Conservation (phyloP, 768 basidiomycete species). For the Omphalotus guepiniiformis region DNA sequence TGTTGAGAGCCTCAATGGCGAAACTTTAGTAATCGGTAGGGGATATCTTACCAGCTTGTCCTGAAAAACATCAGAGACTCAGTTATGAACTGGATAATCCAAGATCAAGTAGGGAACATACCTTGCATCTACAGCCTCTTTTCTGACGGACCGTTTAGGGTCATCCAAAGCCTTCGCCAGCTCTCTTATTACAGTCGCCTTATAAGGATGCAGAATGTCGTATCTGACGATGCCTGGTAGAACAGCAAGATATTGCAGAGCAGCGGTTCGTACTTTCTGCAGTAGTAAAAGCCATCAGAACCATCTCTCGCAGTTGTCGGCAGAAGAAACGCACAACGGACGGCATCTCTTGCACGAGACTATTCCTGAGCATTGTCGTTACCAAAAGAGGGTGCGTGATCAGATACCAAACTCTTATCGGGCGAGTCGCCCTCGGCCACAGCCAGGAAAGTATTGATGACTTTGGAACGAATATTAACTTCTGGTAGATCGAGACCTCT, state of each 20-base stretch:
- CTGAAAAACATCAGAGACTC: slow-evolving; percentile 10
- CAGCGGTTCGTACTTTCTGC: slow-evolving; percentile 72
- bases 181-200: slow-evolving; percentile 64
- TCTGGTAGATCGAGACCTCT: slow-evolving; percentile 79
- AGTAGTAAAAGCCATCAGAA: background rate
- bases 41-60: slow-evolving; percentile 39
- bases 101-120: slow-evolving; percentile 20
- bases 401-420: slow-evolving; percentile 47
- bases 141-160: slow-evolving; percentile 75
- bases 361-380: slow-evolving; percentile 64
- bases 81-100: slow-evolving; percentile 11
- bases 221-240: slow-evolving; percentile 78
- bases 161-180: slow-evolving; percentile 81
- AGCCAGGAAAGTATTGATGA: slow-evolving; percentile 73
- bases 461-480: slow-evolving; percentile 65
- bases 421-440: slow-evolving; percentile 58
- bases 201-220: slow-evolving; percentile 78
- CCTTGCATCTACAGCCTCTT: slow-evolving; percentile 83
- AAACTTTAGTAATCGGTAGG: background rate
- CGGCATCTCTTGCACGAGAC: slow-evolving; percentile 42
- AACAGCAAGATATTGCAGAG: slow-evolving; percentile 67
- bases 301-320: background rate
- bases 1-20: slow-evolving; percentile 15
- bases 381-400: slow-evolving; percentile 70
- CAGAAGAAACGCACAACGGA: slow-evolving; percentile 43